Evolutionary conservation across 2,329 filamentous ascomycete species (phyloP).

Genomic region (Fusarium xyrophilum): DNA sequence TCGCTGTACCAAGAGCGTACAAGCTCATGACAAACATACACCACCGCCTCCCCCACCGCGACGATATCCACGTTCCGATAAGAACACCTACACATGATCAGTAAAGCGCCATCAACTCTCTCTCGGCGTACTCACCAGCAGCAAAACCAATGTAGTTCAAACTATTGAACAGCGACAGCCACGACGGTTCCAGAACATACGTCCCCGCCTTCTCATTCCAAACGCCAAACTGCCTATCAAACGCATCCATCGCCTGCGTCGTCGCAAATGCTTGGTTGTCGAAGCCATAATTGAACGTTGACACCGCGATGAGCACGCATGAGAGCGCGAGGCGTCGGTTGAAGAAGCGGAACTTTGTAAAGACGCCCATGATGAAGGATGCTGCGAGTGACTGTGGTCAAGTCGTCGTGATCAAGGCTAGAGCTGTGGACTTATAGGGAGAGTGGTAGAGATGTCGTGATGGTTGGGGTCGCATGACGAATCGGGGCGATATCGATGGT

Average conservation of each 20-base stretch:
- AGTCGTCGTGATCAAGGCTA: neutral
- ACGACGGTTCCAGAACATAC: constrained; percentile 44
- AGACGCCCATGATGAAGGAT: constrained; percentile 19
- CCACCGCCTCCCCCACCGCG: constrained; percentile 38
- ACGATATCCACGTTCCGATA: constrained; percentile 33
- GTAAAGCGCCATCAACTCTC: too few species aligned
- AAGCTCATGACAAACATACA: constrained; percentile 48
- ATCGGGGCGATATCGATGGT: neutral
- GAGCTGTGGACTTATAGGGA: constrained; percentile 2
- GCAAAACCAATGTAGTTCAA: constrained; percentile 48
- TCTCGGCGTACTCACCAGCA: constrained; percentile 41
- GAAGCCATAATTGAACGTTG: constrained; percentile 50
- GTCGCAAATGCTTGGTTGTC: constrained; percentile 49
- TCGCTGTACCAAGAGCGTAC: constrained; percentile 42
- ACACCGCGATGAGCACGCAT: constrained; percentile 45
- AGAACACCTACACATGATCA: constrained; percentile 28
- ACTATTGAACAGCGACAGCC: constrained; percentile 48
- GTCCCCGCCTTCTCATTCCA: constrained; percentile 32
- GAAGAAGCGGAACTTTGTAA: constrained; percentile 37
- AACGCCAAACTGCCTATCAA: constrained; percentile 45
- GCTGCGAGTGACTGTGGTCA: neutral
- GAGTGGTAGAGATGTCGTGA: constrained; percentile 22
- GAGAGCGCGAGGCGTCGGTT: constrained; percentile 31
- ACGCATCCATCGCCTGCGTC: constrained; percentile 48
- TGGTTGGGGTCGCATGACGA: constrained; percentile 27